A percentile compares a stretch with the other conserved stretches of the same genome.
Evolutionary conservation across 208 protist species (phyloP).

Genomic region (Trypanosoma melophagium): DNA sequence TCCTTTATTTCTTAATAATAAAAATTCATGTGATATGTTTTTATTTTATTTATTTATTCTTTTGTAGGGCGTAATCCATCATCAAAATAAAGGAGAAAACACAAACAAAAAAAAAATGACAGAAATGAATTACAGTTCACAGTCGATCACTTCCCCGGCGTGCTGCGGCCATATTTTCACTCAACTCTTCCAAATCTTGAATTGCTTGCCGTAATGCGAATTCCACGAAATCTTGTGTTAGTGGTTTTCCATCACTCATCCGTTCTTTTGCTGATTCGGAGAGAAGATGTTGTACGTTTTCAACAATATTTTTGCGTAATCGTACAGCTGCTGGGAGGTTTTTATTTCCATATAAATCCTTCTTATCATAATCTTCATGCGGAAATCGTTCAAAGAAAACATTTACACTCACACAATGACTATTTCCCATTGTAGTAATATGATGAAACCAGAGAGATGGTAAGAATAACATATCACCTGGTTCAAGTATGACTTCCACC

Average conservation of each 20-base stretch:
- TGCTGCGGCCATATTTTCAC: conserved; percentile 37
- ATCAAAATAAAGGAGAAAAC: too few species aligned
- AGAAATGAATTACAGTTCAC: not conserved
- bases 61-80: too few species aligned
- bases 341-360: conserved; percentile 92
- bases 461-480: conserved; percentile 94
- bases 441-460: conserved; percentile 93
- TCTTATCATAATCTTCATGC: conserved; percentile 64
- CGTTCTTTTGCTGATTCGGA: conserved; percentile 9
- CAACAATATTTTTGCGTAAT: conserved; percentile 46
- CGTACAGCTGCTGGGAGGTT: conserved; percentile 60
- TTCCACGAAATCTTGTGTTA: conserved; percentile 48
- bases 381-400: conserved; percentile 85
- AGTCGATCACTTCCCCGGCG: not conserved
- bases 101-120: too few species aligned
- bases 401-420: conserved; percentile 84
- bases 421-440: conserved; percentile 64
- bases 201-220: conserved; percentile 82
- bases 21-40: not conserved
- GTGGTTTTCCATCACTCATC: conserved; percentile 27
- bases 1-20: not conserved
- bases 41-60: not conserved
- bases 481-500: conserved; percentile 70
- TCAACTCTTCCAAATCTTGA: conserved; percentile 69
- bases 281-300: conserved; percentile 30